A percentile compares a stretch with the other conserved stretches of the same genome.
These are phyloP conservation scores for Geotrichum siamense DNA, from an alignment of 1,139 yeast genomes.

Conservation along the genomic window DNA sequence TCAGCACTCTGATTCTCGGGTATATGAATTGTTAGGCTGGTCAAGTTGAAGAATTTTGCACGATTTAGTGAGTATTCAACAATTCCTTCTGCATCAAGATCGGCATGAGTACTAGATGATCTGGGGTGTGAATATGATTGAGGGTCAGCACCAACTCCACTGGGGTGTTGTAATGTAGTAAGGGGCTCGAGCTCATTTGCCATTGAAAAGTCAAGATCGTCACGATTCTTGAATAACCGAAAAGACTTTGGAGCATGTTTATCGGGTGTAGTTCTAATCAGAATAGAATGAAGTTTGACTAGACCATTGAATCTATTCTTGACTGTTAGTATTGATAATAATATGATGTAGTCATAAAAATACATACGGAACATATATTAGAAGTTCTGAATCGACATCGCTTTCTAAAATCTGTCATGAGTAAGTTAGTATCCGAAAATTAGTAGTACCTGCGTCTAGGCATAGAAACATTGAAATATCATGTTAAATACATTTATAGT, in stretches of 20 bases:
- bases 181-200: conserved; percentile 47
- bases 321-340: conserved; percentile 3
- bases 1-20: conserved; percentile 60
- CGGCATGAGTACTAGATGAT: conserved; percentile 29
- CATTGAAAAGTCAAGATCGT: conserved; percentile 62
- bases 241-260: conserved; percentile 59
- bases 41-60: conserved; percentile 63
- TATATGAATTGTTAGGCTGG: conserved; percentile 58
- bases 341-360: not conserved
- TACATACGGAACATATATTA: conserved; percentile 55
- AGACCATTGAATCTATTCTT: conserved; percentile 49
- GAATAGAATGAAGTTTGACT: conserved; percentile 66
- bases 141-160: conserved; percentile 34
- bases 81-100: conserved; percentile 45
- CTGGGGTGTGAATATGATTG: conserved; percentile 25
- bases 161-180: conserved; percentile 57
- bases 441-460: not conserved
- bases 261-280: conserved; percentile 59
- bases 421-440: not conserved
- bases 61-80: conserved; percentile 82
- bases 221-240: conserved; percentile 65
- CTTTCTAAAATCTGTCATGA: conserved; percentile 42
- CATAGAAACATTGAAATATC: no score
- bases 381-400: conserved; percentile 77
- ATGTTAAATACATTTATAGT: conserved; percentile 30